Percentiles rank a stretch among this genome's conserved stretches.
Evolutionary conservation across 768 basidiomycete species (phyloP).

Genomic region (Albatrellus ellisii): DNA sequence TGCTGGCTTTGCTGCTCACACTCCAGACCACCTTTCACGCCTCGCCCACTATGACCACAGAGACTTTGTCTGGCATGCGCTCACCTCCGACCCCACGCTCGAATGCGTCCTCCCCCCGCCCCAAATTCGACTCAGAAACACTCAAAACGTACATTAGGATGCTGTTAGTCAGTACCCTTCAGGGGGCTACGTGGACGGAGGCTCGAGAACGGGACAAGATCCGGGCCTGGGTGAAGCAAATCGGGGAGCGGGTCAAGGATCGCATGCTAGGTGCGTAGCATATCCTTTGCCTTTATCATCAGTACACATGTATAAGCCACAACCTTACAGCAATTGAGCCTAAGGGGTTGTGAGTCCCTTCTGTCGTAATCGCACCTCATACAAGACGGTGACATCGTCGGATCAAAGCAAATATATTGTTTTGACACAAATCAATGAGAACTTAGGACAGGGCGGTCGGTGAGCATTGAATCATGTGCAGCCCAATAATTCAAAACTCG

Average conservation of each 20-base stretch:
- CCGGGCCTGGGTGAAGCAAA: constrained; percentile 70
- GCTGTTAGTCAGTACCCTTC: constrained; percentile 57
- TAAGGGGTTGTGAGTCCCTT: constrained; percentile 45
- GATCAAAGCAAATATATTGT: constrained; percentile 71
- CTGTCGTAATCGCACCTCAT: background rate
- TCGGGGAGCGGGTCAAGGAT: constrained; percentile 75
- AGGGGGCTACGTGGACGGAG: constrained; percentile 52
- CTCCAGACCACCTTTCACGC: constrained; percentile 10
- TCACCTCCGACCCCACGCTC: constrained; percentile 53
- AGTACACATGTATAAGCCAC: constrained; percentile 2
- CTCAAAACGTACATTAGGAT: constrained; percentile 76
- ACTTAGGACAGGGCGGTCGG: constrained; percentile 77
- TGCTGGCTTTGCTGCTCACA: background rate
- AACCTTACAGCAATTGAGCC: constrained; percentile 50
- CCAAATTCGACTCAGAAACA: constrained; percentile 55
- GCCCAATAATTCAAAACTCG: constrained; percentile 7
- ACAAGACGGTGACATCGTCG: constrained; percentile 4
- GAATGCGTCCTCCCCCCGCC: constrained; percentile 40
- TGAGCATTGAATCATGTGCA: constrained; percentile 24
- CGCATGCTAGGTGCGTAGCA: constrained; percentile 47
- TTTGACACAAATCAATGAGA: constrained; percentile 75
- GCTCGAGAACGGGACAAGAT: constrained; percentile 56
- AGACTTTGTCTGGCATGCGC: constrained; percentile 29
- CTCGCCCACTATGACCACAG: constrained; percentile 6
- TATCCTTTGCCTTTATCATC: background rate